Base-by-base conservation (phyloP, 106 monocot genomes). In the Phalaenopsis equestris region DNA sequence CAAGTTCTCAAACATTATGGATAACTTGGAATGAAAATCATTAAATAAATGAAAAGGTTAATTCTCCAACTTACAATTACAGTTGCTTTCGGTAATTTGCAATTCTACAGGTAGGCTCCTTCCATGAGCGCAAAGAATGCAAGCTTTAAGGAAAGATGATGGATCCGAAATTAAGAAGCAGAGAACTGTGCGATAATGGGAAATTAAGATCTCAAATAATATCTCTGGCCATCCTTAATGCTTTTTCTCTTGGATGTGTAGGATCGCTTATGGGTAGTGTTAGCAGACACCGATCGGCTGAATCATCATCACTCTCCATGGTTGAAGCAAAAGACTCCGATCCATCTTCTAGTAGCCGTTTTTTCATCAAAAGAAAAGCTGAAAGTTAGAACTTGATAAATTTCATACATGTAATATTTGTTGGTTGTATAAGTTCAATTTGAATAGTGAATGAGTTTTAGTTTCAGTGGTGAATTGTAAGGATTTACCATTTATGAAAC, bases 1-100 rank as follows among this genome's bases (percentile, higher is more conserved):
- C 12, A 52, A 14, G 1, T 11, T 12, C 12, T 52, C 10, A 10
- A 52, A 52, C 52, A 52, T 52, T 52, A 21, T 21, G 19, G 61
- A 61, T 21, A 8, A 61, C 61, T n/a, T 61, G 61, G 61, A 61
- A 21, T 21, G 19, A 61, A 61, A 61, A 61, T 6, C 61, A 61
- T 61, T 56, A 56, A 61, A 61, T 61, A 61, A 21, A 61, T 4
- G 61, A 61, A 61, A 61, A 61, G 61, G 61, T 61, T 5, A 18
- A n/a, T 61, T 61, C 61, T 21, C n/a, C 61, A 61, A 61, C 61
- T 61, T 61, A 19, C 19, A 61, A 61, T 61, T 61, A 61, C 61
- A 61, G 21, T 9, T 21, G n/a, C 61, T 61, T 61, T 61, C 21
- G 10, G n/a, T 21, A 61, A 61, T 52, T 52, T 52, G 52, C 52